Conservation (phyloP, 1,284 basidiomycete genomes). For the Heterobasidion irregulare region DNA sequence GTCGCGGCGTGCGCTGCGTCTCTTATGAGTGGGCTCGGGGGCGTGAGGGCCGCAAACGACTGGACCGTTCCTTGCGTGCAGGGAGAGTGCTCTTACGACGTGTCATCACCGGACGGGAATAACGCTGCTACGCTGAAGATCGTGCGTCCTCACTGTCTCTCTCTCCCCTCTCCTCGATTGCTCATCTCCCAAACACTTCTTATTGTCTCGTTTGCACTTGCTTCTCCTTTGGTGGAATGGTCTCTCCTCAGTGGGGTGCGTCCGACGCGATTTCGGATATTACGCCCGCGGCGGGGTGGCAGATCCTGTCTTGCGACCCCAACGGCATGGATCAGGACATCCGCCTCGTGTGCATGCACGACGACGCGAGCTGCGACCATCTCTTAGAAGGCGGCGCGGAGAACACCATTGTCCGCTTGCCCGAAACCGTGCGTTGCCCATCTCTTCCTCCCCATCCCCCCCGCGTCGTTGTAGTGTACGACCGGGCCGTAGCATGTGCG, state of each 20-base stretch:
- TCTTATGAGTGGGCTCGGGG: too few species aligned
- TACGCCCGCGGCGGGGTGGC: constrained; percentile 44
- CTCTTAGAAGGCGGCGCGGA: constrained; percentile 35
- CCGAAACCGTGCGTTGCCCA: constrained; percentile 22
- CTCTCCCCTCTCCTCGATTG: not conserved
- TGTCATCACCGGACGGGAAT: constrained; percentile 17
- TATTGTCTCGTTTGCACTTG: too few species aligned
- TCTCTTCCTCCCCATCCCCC: too few species aligned
- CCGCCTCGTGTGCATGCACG: constrained; percentile 34
- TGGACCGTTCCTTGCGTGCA: constrained; percentile 34
- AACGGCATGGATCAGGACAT: constrained; percentile 33
- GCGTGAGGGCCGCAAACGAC: constrained; percentile 17
- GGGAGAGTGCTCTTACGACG: constrained; percentile 30
- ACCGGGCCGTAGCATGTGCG: too few species aligned
- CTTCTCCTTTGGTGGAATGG: too few species aligned
- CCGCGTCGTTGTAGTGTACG: too few species aligned
- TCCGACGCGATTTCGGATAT: constrained; percentile 40
- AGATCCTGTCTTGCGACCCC: constrained; percentile 36
- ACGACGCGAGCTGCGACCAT: constrained; percentile 31
- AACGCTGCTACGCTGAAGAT: constrained; percentile 21
- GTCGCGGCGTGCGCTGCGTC: too few species aligned
- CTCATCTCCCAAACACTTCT: too few species aligned
- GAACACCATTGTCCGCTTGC: constrained; percentile 42
- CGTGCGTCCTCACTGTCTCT: constrained; percentile 18
- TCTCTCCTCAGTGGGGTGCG: constrained; percentile 29